These are phyloP conservation scores for Magnusiomyces tetraspermus DNA, from an alignment of 1,139 yeast genomes.

Conservation along the genomic window DNA sequence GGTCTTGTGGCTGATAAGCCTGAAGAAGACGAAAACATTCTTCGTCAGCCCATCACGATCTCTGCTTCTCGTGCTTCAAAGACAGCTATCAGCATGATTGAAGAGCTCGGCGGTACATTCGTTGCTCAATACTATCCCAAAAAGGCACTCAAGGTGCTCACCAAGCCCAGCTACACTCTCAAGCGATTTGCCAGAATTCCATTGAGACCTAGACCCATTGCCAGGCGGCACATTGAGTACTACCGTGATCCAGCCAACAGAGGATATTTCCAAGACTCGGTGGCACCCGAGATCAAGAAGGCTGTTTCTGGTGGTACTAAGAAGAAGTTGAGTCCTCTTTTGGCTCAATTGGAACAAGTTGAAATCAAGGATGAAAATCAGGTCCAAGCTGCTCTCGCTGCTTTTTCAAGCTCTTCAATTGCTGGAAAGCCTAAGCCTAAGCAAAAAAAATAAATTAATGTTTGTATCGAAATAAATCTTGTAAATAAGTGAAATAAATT, in stretches of 20 bases:
- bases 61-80: slow-evolving; percentile 77
- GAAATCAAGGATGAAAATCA: slow-evolving; percentile 17
- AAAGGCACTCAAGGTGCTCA: slow-evolving; percentile 62
- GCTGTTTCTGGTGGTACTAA: slow-evolving; percentile 13
- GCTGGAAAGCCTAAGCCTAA: slow-evolving; percentile 8
- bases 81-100: slow-evolving; percentile 65
- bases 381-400: slow-evolving; percentile 17
- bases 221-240: slow-evolving; percentile 67
- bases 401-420: slow-evolving; percentile 13
- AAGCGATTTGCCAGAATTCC: slow-evolving; percentile 72
- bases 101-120: slow-evolving; percentile 60
- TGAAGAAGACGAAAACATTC: slow-evolving; percentile 20
- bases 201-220: slow-evolving; percentile 75
- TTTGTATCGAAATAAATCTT: no score
- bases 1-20: slow-evolving; percentile 21
- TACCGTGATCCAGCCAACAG: slow-evolving; percentile 64
- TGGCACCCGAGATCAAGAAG: slow-evolving; percentile 25
- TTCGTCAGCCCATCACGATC: slow-evolving; percentile 48
- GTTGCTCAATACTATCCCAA: slow-evolving; percentile 62
- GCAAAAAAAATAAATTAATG: no score
- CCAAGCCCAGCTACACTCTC: slow-evolving; percentile 63
- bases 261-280: slow-evolving; percentile 53
- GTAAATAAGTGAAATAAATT: not conserved
- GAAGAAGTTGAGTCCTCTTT: slow-evolving; percentile 26
- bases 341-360: slow-evolving; percentile 22